Base-by-base conservation (phyloP, 768 basidiomycete species). In the Amylocystis lapponica region DNA sequence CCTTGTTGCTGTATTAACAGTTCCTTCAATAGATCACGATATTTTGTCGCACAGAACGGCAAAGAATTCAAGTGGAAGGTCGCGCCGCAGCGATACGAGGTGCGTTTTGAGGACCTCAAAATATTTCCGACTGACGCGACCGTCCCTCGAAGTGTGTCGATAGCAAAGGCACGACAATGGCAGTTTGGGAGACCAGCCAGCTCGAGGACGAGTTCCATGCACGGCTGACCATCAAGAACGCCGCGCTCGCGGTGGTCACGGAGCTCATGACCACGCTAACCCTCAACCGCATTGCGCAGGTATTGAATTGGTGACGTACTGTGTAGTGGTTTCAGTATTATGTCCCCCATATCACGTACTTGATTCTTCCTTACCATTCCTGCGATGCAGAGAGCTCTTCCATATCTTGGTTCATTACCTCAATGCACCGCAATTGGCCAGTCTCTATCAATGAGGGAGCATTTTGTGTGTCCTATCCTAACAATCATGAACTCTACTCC, bases 1-100 rank as follows among this genome's bases (percentile, higher is more conserved):
- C 12, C 2, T 12, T 29, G 27, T 13, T 23, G 23, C 37, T 23
- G 11, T 48, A 16, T 42, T 29, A 10, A 39, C 16, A 16, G 19
- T 26, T 33, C 41, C 17, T 25, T 38, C 35, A 29, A 25, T 45
- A 87, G 86, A 35, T 85, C 85, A 23, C 74, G 83, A 39, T 88
- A 86, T 61, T 91, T 89, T 60, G 74, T 72, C 36, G 75, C 79
- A 9, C 81, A 79, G 53, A 79, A 74, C 52, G 82, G 83, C 30
- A 76, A 67, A 47, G 77, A 83, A 38, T 80, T 77, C 62, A 91
- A 87, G 61, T 91, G 88, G 88, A 80, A 74, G 59, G 69, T 83
- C 39, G 58, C 66, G 11, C 64, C 72, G 26, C 69, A 77, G 48
- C 69, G 76, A 42, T 79, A 86, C 75, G 86, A 88, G 79, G 86